phyloP scores from a whole-genome alignment of 1,139 yeast genomes.

The Petasospora fabianii region DNA sequence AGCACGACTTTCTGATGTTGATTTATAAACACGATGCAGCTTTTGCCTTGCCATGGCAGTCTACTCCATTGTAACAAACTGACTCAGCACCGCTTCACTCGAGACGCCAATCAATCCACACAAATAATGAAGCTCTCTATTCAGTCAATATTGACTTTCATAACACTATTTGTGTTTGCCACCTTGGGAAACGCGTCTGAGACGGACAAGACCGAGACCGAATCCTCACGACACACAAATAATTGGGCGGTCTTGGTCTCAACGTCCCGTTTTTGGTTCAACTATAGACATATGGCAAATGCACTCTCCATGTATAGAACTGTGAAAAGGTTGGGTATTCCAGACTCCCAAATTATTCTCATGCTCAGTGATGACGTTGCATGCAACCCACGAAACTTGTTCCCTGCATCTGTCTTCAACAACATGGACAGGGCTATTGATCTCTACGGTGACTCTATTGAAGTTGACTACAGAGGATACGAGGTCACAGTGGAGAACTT shows the following conservation, averaged over 20 bases:
- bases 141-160: not conserved
- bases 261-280: constrained; percentile 97
- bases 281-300: constrained; percentile 96
- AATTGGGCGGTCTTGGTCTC: constrained; percentile 96
- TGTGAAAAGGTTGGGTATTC: constrained; percentile 91
- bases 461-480: constrained; percentile 95
- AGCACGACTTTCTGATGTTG: not conserved
- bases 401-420: constrained; percentile 94
- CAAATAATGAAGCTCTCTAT: constrained; percentile 4
- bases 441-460: constrained; percentile 88
- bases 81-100: no score
- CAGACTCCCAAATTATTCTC: constrained; percentile 93
- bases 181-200: constrained; percentile 3
- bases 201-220: constrained; percentile 9
- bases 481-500: constrained; percentile 98
- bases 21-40: not conserved
- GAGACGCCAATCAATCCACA: no score
- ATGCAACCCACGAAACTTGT: constrained; percentile 92
- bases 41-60: not conserved
- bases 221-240: constrained; percentile 68
- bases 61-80: no score
- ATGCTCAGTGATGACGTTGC: constrained; percentile 98
- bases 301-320: constrained; percentile 92
- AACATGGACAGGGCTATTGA: constrained; percentile 93
- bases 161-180: constrained; percentile 4